Evolutionary conservation across 2,329 filamentous ascomycete species (phyloP), one percentile per base, ranked within the genome.

Genomic region (Epicoccum sorghinum): DNA sequence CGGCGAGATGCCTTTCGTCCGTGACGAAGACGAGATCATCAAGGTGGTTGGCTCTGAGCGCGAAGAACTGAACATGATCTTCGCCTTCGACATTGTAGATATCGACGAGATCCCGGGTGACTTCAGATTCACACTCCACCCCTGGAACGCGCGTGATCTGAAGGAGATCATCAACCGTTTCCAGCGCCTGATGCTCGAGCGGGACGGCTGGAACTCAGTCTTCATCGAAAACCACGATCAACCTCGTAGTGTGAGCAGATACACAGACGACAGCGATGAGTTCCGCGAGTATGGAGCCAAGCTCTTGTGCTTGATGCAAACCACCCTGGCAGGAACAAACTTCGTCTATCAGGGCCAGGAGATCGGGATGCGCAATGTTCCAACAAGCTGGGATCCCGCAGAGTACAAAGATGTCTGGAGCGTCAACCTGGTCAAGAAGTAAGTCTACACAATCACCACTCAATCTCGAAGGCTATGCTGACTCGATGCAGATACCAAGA

Each of bases 51-150:
- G 76, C 13, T 69, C 77, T 7, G 66, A 78, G 23, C 64, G 67
- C 13, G 70, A 73, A 30, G 83, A 89, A 69, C 75, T 90, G 38
- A 83, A 86, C 69, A 90, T 90, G 87, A 85, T 89, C 5, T 89
- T 90, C 69, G 74, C 76, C 40, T 81, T 81, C 52, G 78, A 79
- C 43, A 60, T 80, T 5, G 71, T 74, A 0, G 71, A 74, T 41
- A 72, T 74, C 18, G 72, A 74, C 37, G 74, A 73, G 22, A 62
- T 71, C 2, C 71, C 72, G 0, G 71, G 69, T 3, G 70, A 74
- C 41, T 74, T 74, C 61, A 73, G 72, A 37, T 71, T 58, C 41
- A 68, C 68, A 0, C 51, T 74, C 1, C 65, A 74, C 13, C 59
- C 61, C 0, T 75, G 71, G 71, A 65, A 75, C 40, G 66, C 66